Percentiles rank a stretch among this genome's conserved stretches.
These are phyloP conservation scores for Leishmania gerbilli DNA, from an alignment of 208 protist genomes.

Conservation along the genomic window DNA sequence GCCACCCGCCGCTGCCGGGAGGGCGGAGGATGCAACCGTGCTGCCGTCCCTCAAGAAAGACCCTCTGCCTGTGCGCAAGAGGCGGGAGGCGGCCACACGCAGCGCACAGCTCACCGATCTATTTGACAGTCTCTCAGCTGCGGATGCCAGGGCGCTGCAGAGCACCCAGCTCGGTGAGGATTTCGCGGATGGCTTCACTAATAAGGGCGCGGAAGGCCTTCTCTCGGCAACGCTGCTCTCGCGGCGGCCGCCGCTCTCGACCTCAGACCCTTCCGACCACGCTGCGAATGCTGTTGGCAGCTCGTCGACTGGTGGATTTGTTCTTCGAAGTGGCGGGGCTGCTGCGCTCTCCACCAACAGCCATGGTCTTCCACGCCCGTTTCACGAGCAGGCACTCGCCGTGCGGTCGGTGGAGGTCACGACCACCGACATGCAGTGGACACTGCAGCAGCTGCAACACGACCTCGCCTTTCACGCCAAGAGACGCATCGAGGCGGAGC, in stretches of 20 bases:
- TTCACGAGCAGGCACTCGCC: conserved; percentile 47
- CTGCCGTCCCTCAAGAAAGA: background rate
- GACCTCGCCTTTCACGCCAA: conserved; percentile 8
- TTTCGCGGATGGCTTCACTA: background rate
- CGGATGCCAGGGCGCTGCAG: conserved; percentile 1
- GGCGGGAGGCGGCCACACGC: conserved; percentile 8
- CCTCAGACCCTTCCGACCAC: background rate
- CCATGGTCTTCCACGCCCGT: conserved; percentile 49
- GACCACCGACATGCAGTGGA: conserved; percentile 24
- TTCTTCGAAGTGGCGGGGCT: conserved; percentile 27
- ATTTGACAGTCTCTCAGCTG: conserved; percentile 15
- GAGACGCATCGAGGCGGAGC: conserved; percentile 1
- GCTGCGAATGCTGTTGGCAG: background rate
- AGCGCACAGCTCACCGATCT: conserved; percentile 18
- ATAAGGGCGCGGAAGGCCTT: background rate
- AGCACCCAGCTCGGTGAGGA: background rate
- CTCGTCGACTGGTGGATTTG: conserved; percentile 9
- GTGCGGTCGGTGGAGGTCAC: conserved; percentile 29
- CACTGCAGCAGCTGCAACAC: too few relatives aligned
- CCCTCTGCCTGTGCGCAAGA: background rate
- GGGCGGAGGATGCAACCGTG: too few relatives aligned
- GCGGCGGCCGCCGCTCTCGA: background rate
- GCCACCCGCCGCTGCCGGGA: background rate
- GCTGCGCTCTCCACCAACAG: conserved; percentile 37
- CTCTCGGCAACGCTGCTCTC: background rate